A percentile compares a stretch with the other conserved stretches of the same genome.
These are phyloP conservation scores for Taxillus chinensis DNA, from an alignment of 164 flowering plant genomes.

Conservation along the genomic window DNA sequence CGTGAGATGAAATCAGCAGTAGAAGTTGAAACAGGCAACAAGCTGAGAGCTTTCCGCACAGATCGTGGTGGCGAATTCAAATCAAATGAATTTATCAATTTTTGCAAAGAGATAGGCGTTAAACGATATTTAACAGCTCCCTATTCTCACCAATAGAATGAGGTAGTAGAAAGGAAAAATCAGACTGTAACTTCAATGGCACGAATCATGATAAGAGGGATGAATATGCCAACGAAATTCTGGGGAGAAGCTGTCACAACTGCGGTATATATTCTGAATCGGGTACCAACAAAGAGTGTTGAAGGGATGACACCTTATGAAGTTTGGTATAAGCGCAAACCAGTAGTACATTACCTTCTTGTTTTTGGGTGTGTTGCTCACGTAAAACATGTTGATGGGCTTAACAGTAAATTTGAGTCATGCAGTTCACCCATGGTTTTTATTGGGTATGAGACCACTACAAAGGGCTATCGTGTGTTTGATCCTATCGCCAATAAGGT, in stretches of 20 bases:
- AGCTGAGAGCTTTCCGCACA: neutral
- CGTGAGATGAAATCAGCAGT: conserved; percentile 7
- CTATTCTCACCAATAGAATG: conserved; percentile 1
- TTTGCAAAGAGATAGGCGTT: conserved; percentile 6
- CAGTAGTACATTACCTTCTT: neutral
- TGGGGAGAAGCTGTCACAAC: conserved; percentile 8
- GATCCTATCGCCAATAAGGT: conserved; percentile 1
- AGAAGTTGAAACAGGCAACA: conserved; percentile 6
- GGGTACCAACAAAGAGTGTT: neutral
- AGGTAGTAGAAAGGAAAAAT: conserved; percentile 6
- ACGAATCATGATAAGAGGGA: neutral
- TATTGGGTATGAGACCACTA: conserved; percentile 4
- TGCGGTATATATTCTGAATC: conserved; percentile 8
- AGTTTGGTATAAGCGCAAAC: neutral
- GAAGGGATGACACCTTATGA: conserved; percentile 2
- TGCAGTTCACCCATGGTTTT: neutral
- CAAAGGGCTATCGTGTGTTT: conserved; percentile 7
- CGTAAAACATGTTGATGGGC: neutral
- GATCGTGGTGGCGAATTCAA: conserved; percentile 9
- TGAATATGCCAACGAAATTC: conserved; percentile 6
- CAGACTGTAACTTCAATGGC: conserved; percentile 2
- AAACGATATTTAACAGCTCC: neutral
- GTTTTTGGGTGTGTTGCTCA: conserved; percentile 10
- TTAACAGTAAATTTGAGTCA: conserved; percentile 8
- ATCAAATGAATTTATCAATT: conserved; percentile 5